Conservation (phyloP, 176 grass and related monocot species). For the Poa pratensis region DNA sequence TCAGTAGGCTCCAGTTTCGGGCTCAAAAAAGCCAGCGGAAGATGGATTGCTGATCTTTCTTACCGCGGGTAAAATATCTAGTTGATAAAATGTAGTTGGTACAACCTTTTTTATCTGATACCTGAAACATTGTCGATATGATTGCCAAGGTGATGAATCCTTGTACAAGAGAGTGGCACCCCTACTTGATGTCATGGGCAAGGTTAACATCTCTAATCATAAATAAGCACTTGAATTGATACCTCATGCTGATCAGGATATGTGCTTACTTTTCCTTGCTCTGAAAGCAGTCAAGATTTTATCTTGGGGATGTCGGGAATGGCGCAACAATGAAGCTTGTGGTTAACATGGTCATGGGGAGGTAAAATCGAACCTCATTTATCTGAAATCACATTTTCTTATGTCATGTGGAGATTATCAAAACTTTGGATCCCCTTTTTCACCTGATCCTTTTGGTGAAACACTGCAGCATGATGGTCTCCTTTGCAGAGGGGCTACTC, state of each 20-base stretch:
- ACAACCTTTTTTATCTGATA: slow-evolving; percentile 8
- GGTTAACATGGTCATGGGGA: slow-evolving; percentile 98
- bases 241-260: background rate
- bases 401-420: background rate
- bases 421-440: slow-evolving; percentile 18
- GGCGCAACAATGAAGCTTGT: slow-evolving; percentile 94
- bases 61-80: slow-evolving; percentile 63
- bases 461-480: slow-evolving; percentile 90
- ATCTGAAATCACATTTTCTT: slow-evolving; percentile 15
- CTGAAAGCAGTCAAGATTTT: slow-evolving; percentile 75
- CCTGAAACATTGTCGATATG: slow-evolving; percentile 44
- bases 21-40: slow-evolving; percentile 92
- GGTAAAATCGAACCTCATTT: slow-evolving; percentile 51
- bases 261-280: slow-evolving; percentile 31
- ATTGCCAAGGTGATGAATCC: slow-evolving; percentile 69
- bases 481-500: slow-evolving; percentile 85
- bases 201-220: slow-evolving; percentile 52
- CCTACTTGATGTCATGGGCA: slow-evolving; percentile 91
- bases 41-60: slow-evolving; percentile 94
- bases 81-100: background rate
- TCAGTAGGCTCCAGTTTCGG: slow-evolving; percentile 95
- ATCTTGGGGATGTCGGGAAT: slow-evolving; percentile 84
- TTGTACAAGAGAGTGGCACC: slow-evolving; percentile 67
- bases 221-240: slow-evolving; percentile 7
- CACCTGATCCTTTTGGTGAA: slow-evolving; percentile 28